phyloP scores from a whole-genome alignment of 345 rosid species.

The Lepidium didymum region DNA sequence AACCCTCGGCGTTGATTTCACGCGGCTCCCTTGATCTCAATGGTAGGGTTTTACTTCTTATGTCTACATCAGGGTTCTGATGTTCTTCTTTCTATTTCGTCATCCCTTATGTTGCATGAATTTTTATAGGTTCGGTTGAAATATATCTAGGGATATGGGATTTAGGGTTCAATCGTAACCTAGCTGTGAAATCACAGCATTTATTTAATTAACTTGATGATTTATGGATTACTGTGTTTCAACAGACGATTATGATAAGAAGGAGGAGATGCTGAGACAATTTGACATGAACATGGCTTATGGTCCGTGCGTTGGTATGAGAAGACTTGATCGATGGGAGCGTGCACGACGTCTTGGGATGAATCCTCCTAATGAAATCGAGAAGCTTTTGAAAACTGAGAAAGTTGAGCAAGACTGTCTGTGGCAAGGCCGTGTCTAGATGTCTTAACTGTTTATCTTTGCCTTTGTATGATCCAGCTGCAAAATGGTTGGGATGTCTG shows the following conservation, averaged over 20 bases:
- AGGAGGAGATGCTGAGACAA: constrained; percentile 51
- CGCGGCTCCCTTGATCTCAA: constrained; percentile 47
- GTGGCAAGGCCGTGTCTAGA: constrained; percentile 63
- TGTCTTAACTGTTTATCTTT: neutral
- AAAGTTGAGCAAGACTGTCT: constrained; percentile 44
- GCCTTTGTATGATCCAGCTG: constrained; percentile 11
- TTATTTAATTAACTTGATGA: neutral
- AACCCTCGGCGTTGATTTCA: constrained; percentile 42
- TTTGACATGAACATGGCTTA: constrained; percentile 82
- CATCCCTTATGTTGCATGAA: neutral
- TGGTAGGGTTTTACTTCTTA: constrained; percentile 27
- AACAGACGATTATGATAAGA: constrained; percentile 39
- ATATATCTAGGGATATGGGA: neutral
- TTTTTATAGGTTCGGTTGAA: neutral
- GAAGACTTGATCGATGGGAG: constrained; percentile 60
- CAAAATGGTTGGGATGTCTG: neutral
- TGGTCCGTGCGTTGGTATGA: constrained; percentile 81
- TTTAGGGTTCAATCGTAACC: neutral
- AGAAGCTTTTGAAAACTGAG: constrained; percentile 37
- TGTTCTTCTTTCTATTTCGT: neutral
- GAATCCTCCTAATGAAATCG: constrained; percentile 56
- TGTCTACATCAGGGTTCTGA: neutral
- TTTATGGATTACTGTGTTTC: neutral
- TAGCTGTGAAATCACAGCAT: neutral
- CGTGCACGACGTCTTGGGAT: constrained; percentile 66